phyloP scores from a whole-genome alignment of 2,329 filamentous ascomycete species.

The Calonectria fujianensis region DNA sequence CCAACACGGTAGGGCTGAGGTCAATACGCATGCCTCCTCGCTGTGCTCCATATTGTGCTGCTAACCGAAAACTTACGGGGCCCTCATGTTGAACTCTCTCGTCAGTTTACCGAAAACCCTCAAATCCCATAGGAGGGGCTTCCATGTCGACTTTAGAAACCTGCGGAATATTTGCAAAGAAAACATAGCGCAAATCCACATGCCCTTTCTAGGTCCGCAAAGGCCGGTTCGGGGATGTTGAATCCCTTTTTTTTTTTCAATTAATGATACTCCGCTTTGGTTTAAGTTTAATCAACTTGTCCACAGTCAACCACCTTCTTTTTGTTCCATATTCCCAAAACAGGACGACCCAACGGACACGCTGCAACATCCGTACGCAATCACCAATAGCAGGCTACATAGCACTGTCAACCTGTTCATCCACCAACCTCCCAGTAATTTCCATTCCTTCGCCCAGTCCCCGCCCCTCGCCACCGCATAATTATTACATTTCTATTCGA shows the following conservation, averaged over 20 bases:
- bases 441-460: slow-evolving; percentile 21
- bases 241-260: background rate
- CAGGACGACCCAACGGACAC: background rate
- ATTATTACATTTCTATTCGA: slow-evolving; percentile 20
- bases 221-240: slow-evolving; percentile 8
- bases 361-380: background rate
- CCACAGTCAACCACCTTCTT: slow-evolving; percentile 35
- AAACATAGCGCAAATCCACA: slow-evolving; percentile 12
- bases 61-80: slow-evolving; percentile 15
- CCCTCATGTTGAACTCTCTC: slow-evolving; percentile 16
- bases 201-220: slow-evolving; percentile 21
- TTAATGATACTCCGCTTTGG: slow-evolving; percentile 25
- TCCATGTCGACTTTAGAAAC: slow-evolving; percentile 13
- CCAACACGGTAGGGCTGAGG: slow-evolving; percentile 28
- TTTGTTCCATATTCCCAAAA: slow-evolving; percentile 25
- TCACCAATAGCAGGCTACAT: slow-evolving; percentile 19
- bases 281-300: slow-evolving; percentile 16
- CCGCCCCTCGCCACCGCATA: slow-evolving; percentile 35
- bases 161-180: slow-evolving; percentile 11
- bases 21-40: slow-evolving; percentile 2
- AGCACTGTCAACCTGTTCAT: slow-evolving; percentile 26
- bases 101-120: slow-evolving; percentile 12
- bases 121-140: background rate
- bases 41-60: background rate
- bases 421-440: slow-evolving; percentile 32